Conservation (phyloP, 2,329 filamentous ascomycete genomes). For the Zasmidium cellare region DNA sequence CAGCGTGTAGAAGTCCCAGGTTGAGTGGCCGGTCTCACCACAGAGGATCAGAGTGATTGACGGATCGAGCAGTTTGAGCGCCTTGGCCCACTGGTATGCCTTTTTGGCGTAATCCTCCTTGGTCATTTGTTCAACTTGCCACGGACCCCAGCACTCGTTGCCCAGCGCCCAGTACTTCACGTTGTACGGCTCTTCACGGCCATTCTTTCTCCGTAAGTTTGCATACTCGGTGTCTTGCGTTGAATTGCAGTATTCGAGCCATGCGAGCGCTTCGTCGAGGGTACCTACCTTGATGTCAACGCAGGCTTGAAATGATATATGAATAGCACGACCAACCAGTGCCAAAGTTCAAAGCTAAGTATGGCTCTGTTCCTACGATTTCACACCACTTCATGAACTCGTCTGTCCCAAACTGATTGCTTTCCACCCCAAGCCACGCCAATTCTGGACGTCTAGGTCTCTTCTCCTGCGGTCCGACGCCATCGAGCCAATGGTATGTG, state of each 20-base stretch:
- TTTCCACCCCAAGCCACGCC: slow-evolving; percentile 76
- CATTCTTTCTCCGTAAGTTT: slow-evolving; percentile 74
- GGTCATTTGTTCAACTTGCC: slow-evolving; percentile 67
- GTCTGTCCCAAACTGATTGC: slow-evolving; percentile 79
- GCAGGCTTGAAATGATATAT: neutral
- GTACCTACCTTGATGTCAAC: slow-evolving; percentile 35
- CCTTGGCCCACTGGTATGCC: slow-evolving; percentile 71
- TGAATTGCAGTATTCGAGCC: slow-evolving; percentile 86
- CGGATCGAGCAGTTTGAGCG: slow-evolving; percentile 70
- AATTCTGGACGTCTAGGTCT: slow-evolving; percentile 69
- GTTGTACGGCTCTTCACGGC: slow-evolving; percentile 73
- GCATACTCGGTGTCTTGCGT: slow-evolving; percentile 77
- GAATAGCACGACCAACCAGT: slow-evolving; percentile 53
- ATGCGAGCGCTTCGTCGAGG: slow-evolving; percentile 63
- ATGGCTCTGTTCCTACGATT: slow-evolving; percentile 72
- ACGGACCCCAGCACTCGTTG: slow-evolving; percentile 70
- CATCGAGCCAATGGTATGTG: slow-evolving; percentile 84
- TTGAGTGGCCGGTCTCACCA: slow-evolving; percentile 66
- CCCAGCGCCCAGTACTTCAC: slow-evolving; percentile 86
- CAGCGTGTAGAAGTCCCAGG: slow-evolving; percentile 73
- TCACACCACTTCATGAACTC: slow-evolving; percentile 78
- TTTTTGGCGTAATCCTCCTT: slow-evolving; percentile 69
- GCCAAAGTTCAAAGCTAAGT: slow-evolving; percentile 77
- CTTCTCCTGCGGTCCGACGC: slow-evolving; percentile 70
- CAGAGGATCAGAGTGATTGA: slow-evolving; percentile 70